These are phyloP conservation scores for Lotus japonicus DNA, from an alignment of 306 rosid species.

Conservation along the genomic window DNA sequence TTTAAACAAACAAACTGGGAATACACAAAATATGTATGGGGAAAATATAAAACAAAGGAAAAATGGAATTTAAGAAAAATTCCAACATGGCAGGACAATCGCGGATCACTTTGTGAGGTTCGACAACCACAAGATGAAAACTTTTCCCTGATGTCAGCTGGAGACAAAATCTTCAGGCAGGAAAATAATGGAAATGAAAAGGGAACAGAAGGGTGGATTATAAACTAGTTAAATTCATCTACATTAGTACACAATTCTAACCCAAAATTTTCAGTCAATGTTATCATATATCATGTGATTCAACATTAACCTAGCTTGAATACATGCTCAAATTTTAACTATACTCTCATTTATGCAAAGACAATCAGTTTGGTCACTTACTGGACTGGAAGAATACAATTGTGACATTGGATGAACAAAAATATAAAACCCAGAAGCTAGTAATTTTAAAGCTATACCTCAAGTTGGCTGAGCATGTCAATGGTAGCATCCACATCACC, in stretches of 20 bases:
- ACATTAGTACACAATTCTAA: not conserved
- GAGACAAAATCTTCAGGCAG: not conserved
- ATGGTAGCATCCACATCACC: constrained; percentile 63
- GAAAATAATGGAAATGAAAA: not conserved
- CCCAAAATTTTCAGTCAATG: not conserved
- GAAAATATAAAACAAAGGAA: not conserved
- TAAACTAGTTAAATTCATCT: not conserved
- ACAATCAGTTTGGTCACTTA: not conserved
- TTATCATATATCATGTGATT: not conserved
- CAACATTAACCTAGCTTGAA: not conserved
- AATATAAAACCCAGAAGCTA: not conserved
- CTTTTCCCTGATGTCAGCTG: not conserved
- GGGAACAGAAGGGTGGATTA: not conserved
- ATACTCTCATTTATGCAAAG: not conserved
- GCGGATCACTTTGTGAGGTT: not conserved
- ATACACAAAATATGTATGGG: not conserved
- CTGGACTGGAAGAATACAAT: not conserved
- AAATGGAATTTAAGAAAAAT: not conserved
- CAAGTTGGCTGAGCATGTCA: constrained; percentile 82
- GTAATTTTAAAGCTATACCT: constrained; percentile 40
- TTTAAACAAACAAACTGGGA: not conserved
- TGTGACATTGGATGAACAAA: not conserved
- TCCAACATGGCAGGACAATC: not conserved
- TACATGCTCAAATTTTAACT: not conserved
- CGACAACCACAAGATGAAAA: no score